Percentiles rank a stretch among this genome's conserved stretches.
Conservation (phyloP, 257 asterid genomes). For the Salvia miltiorrhiza region DNA sequence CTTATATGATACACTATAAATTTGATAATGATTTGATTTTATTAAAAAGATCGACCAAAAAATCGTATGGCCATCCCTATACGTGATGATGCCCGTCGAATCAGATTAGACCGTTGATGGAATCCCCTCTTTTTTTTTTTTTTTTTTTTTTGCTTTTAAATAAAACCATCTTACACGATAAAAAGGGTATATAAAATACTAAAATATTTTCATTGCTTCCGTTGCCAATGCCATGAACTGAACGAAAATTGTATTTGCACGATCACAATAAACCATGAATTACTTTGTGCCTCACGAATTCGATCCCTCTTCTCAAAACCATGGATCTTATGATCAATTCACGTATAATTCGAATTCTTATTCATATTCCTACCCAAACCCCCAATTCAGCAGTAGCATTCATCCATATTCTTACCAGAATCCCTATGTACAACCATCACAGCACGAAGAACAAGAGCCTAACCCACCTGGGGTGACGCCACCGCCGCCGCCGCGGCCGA, state of each 20-base stretch:
- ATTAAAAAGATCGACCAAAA: no score
- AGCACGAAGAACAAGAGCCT: constrained; percentile 36
- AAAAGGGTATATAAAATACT: no score
- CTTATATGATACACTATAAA: no score
- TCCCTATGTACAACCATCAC: constrained; percentile 31
- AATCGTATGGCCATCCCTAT: no score
- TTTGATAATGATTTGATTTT: no score
- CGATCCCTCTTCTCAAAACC: constrained; percentile 27
- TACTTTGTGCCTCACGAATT: constrained; percentile 15
- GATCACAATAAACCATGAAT: constrained; percentile 24
- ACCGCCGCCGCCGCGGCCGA: constrained; percentile 19
- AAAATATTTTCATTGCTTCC: no score
- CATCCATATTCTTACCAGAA: constrained; percentile 31
- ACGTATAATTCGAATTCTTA: constrained; percentile 23
- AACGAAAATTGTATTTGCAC: neutral
- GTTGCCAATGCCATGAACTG: no score
- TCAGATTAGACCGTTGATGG: no score
- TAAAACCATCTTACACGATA: no score
- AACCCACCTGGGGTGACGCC: constrained; percentile 55
- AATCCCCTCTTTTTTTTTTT: no score
- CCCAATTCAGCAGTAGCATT: constrained; percentile 18
- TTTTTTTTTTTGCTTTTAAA: no score
- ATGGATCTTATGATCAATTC: constrained; percentile 29
- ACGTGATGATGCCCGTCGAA: no score
- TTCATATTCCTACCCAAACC: constrained; percentile 27